Evolutionary conservation across 192 early-diverging fungal genomes (phyloP).

Genomic region (Backusella luteola): DNA sequence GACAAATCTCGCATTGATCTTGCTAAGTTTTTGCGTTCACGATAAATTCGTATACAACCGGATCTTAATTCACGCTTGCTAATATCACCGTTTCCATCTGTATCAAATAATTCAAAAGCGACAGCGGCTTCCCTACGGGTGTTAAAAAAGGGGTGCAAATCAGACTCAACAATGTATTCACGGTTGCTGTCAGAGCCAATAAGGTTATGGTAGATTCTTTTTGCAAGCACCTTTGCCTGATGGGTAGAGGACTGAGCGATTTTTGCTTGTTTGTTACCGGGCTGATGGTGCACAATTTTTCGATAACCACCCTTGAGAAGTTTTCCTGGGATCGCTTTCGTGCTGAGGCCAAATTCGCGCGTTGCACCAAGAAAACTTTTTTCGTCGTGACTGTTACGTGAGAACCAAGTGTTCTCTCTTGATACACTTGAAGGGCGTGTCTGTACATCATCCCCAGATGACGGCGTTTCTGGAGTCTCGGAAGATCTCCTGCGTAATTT

Average conservation of each 20-base stretch:
- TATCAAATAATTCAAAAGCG: slow-evolving; percentile 89
- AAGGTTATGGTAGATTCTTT: slow-evolving; percentile 30
- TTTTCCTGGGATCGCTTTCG: background rate
- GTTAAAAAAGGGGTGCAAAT: slow-evolving; percentile 75
- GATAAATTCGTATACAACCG: slow-evolving; percentile 73
- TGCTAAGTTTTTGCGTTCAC: slow-evolving; percentile 72
- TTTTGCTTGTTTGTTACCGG: background rate
- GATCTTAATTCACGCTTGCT: slow-evolving; percentile 79
- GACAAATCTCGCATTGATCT: slow-evolving; percentile 77
- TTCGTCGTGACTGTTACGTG: slow-evolving; percentile 15
- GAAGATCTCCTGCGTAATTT: background rate
- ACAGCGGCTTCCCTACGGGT: slow-evolving; percentile 68
- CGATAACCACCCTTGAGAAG: slow-evolving; percentile 18
- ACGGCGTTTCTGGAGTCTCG: background rate
- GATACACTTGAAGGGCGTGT: background rate
- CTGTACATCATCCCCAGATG: background rate
- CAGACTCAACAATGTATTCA: slow-evolving; percentile 63
- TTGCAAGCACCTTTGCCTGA: slow-evolving; percentile 35
- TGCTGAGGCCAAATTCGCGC: slow-evolving; percentile 11
- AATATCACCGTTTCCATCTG: slow-evolving; percentile 85
- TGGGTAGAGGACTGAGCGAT: slow-evolving; percentile 4
- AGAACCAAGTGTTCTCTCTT: slow-evolving; percentile 16
- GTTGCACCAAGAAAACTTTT: slow-evolving; percentile 12
- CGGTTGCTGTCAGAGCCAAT: slow-evolving; percentile 33
- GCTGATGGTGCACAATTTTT: background rate